These are phyloP conservation scores for Mucor indicus DNA, from an alignment of 371 early-diverging fungal genomes.

Conservation along the genomic window DNA sequence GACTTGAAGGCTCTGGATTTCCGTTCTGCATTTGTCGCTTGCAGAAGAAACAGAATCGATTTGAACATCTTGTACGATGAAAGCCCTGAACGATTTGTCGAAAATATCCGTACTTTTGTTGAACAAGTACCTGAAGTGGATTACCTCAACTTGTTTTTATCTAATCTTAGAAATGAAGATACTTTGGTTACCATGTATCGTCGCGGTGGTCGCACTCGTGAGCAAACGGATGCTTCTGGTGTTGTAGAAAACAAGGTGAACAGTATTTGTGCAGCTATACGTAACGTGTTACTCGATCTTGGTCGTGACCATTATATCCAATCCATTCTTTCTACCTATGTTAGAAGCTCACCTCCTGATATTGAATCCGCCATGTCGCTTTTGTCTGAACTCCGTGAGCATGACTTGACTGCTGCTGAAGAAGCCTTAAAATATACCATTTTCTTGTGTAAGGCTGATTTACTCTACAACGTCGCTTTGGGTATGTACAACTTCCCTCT, in stretches of 20 bases:
- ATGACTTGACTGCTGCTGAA: constrained; percentile 66
- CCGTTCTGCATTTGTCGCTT: constrained; percentile 77
- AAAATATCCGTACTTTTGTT: constrained; percentile 68
- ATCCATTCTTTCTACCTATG: constrained; percentile 84
- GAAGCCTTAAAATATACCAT: constrained; percentile 88
- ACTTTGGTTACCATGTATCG: constrained; percentile 66
- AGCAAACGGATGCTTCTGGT: constrained; percentile 7
- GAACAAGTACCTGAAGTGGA: constrained; percentile 80
- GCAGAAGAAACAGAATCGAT: constrained; percentile 91
- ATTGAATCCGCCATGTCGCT: constrained; percentile 77
- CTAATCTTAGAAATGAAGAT: constrained; percentile 73
- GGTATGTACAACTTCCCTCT: constrained; percentile 93
- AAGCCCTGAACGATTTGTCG: constrained; percentile 65
- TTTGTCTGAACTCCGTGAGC: constrained; percentile 48
- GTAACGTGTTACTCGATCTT: constrained; percentile 56
- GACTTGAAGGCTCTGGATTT: constrained; percentile 70
- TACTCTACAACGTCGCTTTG: constrained; percentile 87
- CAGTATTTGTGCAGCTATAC: constrained; percentile 71
- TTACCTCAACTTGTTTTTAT: constrained; percentile 86
- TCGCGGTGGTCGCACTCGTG: constrained; percentile 19
- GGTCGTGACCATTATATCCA: constrained; percentile 72
- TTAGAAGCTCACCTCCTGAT: constrained; percentile 80
- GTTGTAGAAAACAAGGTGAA: constrained; percentile 68
- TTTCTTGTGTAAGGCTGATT: constrained; percentile 85
- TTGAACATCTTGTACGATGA: constrained; percentile 87